Base-by-base conservation (phyloP, 2,329 filamentous ascomycete species). In the Aspergillus sp. region DNA sequence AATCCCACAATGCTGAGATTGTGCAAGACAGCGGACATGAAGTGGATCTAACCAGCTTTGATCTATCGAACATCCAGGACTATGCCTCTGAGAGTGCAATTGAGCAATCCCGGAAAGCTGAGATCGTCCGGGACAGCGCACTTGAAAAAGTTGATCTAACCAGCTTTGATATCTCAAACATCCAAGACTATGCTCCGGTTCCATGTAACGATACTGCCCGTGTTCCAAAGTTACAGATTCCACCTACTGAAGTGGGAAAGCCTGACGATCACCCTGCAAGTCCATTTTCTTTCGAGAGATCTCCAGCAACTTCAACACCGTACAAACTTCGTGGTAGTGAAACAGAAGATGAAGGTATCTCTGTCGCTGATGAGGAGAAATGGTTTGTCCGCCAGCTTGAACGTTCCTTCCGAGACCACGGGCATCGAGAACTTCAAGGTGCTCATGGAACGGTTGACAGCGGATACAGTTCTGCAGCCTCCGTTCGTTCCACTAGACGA, bases 391-490 rank as follows among this genome's bases (percentile, higher is more conserved):
- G 32, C n/a, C 63, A 57, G 5, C 44, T 61, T 8, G 65, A 66
- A 11, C 48, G 32, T 42, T 53, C 60, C 23, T 38, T 54, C 19
- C 63, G 65, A 15, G 23, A 49, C 17, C 52, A 53, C 38, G 51
- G 61, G 30, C 60, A 64, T 27, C 66, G 61, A 47, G 70, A 64
- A 36, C 60, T 60, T 3, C 62, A 67, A 36, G 66, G 58, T 19
- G 68, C 71, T 5, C 65, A 72, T 38, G 69, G 63, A 56, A 76
- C 76, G 54, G 68, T 68, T 11, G 75, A 78, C 58, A 77, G 75
- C 55, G 75, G 75, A 19, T 77, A 78, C 58, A 77, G 74, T 57
- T 77, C 75, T 32, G 71, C 72, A 11, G 68, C 71, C 8, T 77
- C 75, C 1, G 56, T 71, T 17, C 67, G 67, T 47, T 76, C 72